Evolutionary conservation across 768 basidiomycete species (phyloP), one percentile per base, ranked within the genome.

Genomic region (Aureoboletus auriporus): DNA sequence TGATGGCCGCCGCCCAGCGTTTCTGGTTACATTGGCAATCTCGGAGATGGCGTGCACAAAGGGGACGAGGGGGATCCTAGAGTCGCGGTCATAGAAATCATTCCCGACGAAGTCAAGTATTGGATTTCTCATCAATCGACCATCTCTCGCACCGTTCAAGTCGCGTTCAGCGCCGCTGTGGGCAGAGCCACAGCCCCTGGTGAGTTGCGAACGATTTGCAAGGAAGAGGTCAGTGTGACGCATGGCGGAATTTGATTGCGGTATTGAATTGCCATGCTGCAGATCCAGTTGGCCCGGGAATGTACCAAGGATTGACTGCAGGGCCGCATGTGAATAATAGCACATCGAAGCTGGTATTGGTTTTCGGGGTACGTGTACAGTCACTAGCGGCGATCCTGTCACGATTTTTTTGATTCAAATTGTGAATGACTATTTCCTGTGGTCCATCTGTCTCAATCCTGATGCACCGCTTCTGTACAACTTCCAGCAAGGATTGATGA

Each of bases 11-110:
- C 40, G 39, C 40, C 17, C 41, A 89, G 86, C 3, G 72, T 79
- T 29, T 64, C 76, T 8, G 86, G 84, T 0, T 96, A 90, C 76
- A 94, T 94, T 57, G 90, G 89, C 33, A 86, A 95, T 61, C 72
- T 93, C 46, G 83, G 84, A 29, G 92, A 95, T 54, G 89, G 88
- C 14, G 69, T 86, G 6, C 92, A 93, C 65, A 84, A 81, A 57
- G 93, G 92, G n/a, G 80, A 85, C 57, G 75, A 75, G 28, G 70
- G 75, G 40, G 93, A 95, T 54, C 89, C 92, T 1, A 80, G 93
- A 23, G 76, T 96, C 4, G 76, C 83, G 7, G 65, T 89, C 31
- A 89, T 95, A 54, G 80, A 90, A 63, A 78, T 96, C 46, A 66
- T 84, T 44, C 89, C 91, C 0, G 75, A 82, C 31, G 85, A 89